phyloP scores from a whole-genome alignment of 1,284 basidiomycete genomes.

The Microbotryum violaceum region DNA sequence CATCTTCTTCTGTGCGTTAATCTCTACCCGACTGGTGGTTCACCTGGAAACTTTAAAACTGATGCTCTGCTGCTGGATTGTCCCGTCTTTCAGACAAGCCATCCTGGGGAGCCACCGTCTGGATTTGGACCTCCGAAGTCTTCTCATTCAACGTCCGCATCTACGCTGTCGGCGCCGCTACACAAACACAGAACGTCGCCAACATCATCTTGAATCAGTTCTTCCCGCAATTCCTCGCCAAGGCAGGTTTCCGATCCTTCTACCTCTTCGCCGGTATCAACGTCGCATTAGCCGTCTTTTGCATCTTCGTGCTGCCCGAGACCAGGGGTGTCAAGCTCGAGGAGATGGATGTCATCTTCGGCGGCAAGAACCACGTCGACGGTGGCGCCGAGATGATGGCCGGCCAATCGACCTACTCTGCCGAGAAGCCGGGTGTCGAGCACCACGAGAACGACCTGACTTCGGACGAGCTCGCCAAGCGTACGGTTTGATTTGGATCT shows the following conservation, averaged over 20 bases:
- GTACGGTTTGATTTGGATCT: too few species aligned
- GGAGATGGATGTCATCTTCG: slow-evolving; percentile 26
- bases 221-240: slow-evolving; percentile 9
- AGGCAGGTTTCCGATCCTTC: neutral
- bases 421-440: neutral
- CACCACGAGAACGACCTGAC: too few species aligned
- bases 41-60: too few species aligned
- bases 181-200: slow-evolving; percentile 28
- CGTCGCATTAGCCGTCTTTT: slow-evolving; percentile 10
- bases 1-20: slow-evolving; percentile 12
- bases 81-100: slow-evolving; percentile 16
- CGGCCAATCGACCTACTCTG: neutral
- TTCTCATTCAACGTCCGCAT: slow-evolving; percentile 29
- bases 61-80: too few species aligned
- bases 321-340: slow-evolving; percentile 27
- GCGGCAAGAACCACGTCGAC: neutral
- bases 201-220: slow-evolving; percentile 27
- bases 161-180: slow-evolving; percentile 24
- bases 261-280: slow-evolving; percentile 10
- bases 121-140: slow-evolving; percentile 29
- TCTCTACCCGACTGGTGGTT: too few species aligned
- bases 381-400: neutral
- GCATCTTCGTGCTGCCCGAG: slow-evolving; percentile 28
- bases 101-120: slow-evolving; percentile 31
- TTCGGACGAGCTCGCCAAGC: too few species aligned